phyloP scores from a whole-genome alignment of 257 asterid species.

The Cynanchum wilfordii region DNA sequence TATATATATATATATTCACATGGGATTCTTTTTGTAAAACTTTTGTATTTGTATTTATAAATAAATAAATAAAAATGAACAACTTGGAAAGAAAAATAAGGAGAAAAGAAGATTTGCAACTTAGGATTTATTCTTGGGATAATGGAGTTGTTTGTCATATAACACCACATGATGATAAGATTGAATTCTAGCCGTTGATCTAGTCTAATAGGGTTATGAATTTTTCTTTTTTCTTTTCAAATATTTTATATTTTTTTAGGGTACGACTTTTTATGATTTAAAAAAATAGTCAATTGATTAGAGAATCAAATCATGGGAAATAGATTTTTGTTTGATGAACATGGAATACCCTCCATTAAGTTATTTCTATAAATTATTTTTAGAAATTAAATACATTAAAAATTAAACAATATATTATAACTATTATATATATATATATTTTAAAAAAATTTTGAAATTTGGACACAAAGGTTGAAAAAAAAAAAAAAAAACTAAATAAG shows the following conservation, averaged over 20 bases:
- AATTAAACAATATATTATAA: too few relatives aligned
- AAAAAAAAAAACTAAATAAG: neutral
- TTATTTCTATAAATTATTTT: too few relatives aligned
- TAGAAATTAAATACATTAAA: too few relatives aligned
- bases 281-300: neutral
- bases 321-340: neutral
- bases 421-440: too few relatives aligned
- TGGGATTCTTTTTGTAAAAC: conserved; percentile 24
- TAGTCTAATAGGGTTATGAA: neutral
- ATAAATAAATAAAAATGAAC: neutral
- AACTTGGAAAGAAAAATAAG: neutral
- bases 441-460: neutral
- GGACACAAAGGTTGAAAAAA: too few relatives aligned
- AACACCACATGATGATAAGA: neutral
- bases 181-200: conserved; percentile 6
- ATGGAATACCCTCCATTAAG: neutral
- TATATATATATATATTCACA: conserved; percentile 15
- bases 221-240: too few relatives aligned
- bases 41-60: too few relatives aligned
- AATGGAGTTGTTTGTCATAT: conserved; percentile 11
- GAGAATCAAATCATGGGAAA: neutral
- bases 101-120: neutral
- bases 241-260: neutral
- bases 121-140: neutral
- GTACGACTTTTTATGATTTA: neutral